Evolutionary conservation across 2,329 filamentous ascomycete species (phyloP), one percentile per base, ranked within the genome.

Genomic region (Davidsoniella eucalypti): DNA sequence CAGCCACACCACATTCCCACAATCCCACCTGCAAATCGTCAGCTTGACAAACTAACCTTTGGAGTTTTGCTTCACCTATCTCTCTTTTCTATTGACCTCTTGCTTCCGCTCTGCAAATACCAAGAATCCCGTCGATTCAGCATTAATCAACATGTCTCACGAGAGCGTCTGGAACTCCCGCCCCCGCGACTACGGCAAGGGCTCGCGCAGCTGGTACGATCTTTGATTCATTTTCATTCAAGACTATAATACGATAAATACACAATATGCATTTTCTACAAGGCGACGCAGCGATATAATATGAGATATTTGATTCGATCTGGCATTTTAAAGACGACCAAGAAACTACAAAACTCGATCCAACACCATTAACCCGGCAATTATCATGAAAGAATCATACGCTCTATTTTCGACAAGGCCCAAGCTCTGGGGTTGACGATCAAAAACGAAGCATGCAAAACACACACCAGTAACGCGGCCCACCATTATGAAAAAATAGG

Each of bases 161-260:
- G 90, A 96, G 78, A 87, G 84, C 67, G 87, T 96, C 75, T 98
- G 90, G 88, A 94, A 93, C 82, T 94, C 87, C 67, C 88, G 92
- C 71, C 92, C 92, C 67, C 84, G 88, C 72, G 87, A 71, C 70
- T 94, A 93, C 80, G 90, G 90, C 78, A 95, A 95, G 82, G 90
- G 90, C 74, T 76, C 85, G 70, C 84, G 88, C 71, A 71, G 73
- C 68, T 95, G 88, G 88, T 95, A 87, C 69, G 84, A 61, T 58
- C 23, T 17, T 16, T 14, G 9, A 14, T 43, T 12, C n/a, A 7
- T 41, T 43, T 26, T 18, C 12, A 36, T 12, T 25, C 12, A 43
- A 25, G 5, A 37, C 12, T 9, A 18, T 7, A 14, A 33, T 25
- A 38, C 12, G 36, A 37, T 6, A 38, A 33, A 33, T 10, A 33